Conservation (phyloP, 1,284 basidiomycete species). For the Ceratobasidium sp. region DNA sequence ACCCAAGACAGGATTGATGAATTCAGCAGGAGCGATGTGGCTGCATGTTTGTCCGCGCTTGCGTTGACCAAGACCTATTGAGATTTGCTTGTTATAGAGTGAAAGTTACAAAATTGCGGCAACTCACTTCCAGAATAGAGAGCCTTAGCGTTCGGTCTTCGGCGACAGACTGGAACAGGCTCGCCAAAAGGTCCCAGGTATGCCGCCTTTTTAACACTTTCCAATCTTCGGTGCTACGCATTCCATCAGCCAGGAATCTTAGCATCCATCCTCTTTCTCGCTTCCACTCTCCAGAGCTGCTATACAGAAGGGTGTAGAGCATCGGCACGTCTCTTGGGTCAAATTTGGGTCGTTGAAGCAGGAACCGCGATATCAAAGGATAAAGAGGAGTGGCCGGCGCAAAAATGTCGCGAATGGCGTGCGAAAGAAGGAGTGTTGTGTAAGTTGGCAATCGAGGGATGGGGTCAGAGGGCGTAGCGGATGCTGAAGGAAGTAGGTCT, state of each 20-base stretch:
- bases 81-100: slow-evolving; percentile 37
- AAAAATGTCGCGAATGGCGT: slow-evolving; percentile 82
- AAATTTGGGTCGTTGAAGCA: slow-evolving; percentile 83
- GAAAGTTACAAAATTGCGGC: not conserved
- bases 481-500: slow-evolving; percentile 64
- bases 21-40: slow-evolving; percentile 75
- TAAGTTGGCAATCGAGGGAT: slow-evolving; percentile 75
- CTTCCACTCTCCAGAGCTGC: slow-evolving; percentile 77
- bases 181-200: slow-evolving; percentile 89
- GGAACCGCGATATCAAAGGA: slow-evolving; percentile 82
- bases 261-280: slow-evolving; percentile 91
- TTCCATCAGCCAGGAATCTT: slow-evolving; percentile 84
- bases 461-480: slow-evolving; percentile 54
- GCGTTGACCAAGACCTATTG: slow-evolving; percentile 77
- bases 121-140: slow-evolving; percentile 74
- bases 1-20: slow-evolving; percentile 83
- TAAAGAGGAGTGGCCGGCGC: slow-evolving; percentile 86
- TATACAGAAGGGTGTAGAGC: slow-evolving; percentile 88
- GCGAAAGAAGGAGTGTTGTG: slow-evolving; percentile 82
- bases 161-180: slow-evolving; percentile 77
- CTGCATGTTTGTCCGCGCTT: slow-evolving; percentile 74
- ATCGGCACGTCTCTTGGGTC: slow-evolving; percentile 85
- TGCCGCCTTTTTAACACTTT: slow-evolving; percentile 82
- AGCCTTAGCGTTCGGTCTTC: slow-evolving; percentile 68
- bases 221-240: slow-evolving; percentile 83